Evolutionary conservation across 768 basidiomycete genomes (phyloP).

Genomic region (Sarcodon sp.): DNA sequence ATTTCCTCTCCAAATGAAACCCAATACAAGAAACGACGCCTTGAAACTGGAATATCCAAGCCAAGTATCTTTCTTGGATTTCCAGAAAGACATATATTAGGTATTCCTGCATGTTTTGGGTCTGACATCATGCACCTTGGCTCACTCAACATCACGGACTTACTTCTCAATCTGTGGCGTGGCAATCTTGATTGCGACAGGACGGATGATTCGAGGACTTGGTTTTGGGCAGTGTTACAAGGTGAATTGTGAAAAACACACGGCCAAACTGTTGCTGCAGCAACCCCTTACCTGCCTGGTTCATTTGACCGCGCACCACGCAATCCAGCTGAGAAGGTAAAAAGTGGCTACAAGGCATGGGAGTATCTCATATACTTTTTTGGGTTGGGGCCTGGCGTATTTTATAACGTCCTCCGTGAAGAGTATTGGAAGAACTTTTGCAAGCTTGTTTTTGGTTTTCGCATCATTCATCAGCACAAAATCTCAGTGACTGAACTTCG

Average conservation of each 20-base stretch:
- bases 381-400: constrained; percentile 12
- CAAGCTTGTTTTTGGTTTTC: constrained; percentile 13
- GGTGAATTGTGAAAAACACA: constrained; percentile 20
- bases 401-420: constrained; percentile 11
- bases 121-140: constrained; percentile 27
- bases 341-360: constrained; percentile 18
- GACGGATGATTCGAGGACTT: too few relatives aligned
- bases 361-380: constrained; percentile 14
- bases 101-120: constrained; percentile 17
- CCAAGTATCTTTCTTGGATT: constrained; percentile 21
- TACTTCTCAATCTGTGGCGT: too few relatives aligned
- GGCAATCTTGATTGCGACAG: too few relatives aligned
- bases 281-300: constrained; percentile 20
- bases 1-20: constrained; percentile 9
- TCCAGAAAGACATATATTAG: constrained; percentile 8
- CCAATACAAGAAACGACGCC: constrained; percentile 15
- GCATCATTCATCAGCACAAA: constrained; percentile 8
- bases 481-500: constrained; percentile 8
- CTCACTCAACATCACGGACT: constrained; percentile 20
- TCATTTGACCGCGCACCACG: constrained; percentile 28
- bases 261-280: constrained; percentile 18
- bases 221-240: constrained; percentile 18
- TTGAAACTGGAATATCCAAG: constrained; percentile 21
- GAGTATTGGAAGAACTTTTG: constrained; percentile 17
- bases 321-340: constrained; percentile 25